Evolutionary conservation across 805 yeast species (phyloP), one percentile per base, ranked within the genome.

Genomic region (Grigorovia yakushimaensis): DNA sequence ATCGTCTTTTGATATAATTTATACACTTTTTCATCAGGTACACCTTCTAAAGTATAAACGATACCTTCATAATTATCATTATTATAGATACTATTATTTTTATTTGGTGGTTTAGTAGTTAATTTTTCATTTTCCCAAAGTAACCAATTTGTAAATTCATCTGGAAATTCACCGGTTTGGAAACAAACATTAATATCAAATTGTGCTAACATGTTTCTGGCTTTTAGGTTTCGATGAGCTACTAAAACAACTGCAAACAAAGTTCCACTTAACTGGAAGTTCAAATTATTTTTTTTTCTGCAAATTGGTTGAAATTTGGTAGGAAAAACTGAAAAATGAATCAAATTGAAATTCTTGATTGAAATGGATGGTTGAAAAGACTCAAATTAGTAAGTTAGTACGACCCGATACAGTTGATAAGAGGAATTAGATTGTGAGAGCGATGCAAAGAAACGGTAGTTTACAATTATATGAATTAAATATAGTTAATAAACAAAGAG

Each of bases 381-480:
- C 23, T n/a, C n/a, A n/a, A n/a, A n/a, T n/a, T n/a, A n/a, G n/a
- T n/a, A n/a, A n/a, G n/a, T n/a, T n/a, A n/a, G n/a, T n/a, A n/a
- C n/a, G n/a, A n/a, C n/a, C n/a, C n/a, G n/a, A n/a, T n/a, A n/a
- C n/a, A n/a, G n/a, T n/a, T n/a, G n/a, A n/a, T n/a, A n/a, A n/a
- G n/a, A n/a, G n/a, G n/a, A n/a, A n/a, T n/a, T n/a, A 41, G 17
- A 23, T 15, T 13, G 17, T 17, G 7, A n/a, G n/a, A n/a, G n/a
- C n/a, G 42, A 24, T 50, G 22, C 54, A 52, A 43, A 39, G 60
- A 30, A 47, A 48, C 11, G 51, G 49, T 5, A 54, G 59, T 37
- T 44, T 58, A 35, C 56, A 57, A 42, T 24, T 58, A 13, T 61
- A 58, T 43, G 49, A 58, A 37, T 50, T 62, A 17, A 56, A 59